Conservation (phyloP, 2,329 filamentous ascomycete species). For the Beauveria australis region DNA sequence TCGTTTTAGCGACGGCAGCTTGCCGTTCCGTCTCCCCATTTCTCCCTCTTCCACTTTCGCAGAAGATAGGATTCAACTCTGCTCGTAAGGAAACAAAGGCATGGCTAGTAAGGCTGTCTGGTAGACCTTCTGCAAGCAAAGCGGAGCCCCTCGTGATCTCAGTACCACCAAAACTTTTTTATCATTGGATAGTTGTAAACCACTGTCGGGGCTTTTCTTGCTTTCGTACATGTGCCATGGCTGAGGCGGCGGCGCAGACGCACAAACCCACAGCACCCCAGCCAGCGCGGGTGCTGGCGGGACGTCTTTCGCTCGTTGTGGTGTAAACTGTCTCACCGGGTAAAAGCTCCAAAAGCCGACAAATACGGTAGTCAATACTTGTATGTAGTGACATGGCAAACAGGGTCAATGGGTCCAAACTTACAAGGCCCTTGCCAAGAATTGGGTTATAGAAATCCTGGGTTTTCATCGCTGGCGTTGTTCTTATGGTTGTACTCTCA, state of each 20-base stretch:
- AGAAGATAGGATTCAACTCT: background rate
- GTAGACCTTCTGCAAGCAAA: background rate
- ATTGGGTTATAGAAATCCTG: background rate
- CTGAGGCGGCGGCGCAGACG: constrained; percentile 5
- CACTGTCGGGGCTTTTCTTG: background rate
- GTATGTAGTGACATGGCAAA: background rate
- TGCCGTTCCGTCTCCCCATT: background rate
- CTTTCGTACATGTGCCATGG: background rate
- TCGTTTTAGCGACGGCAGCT: background rate
- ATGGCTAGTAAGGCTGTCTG: background rate
- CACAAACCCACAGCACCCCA: background rate
- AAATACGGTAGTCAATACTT: too few species aligned
- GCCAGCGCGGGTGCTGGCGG: background rate
- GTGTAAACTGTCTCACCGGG: background rate
- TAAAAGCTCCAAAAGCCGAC: background rate
- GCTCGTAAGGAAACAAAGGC: background rate
- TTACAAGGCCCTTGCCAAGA: background rate
- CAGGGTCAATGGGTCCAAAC: background rate
- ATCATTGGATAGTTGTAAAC: background rate
- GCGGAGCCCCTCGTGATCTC: background rate
- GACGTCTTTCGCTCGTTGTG: background rate
- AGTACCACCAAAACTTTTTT: background rate
- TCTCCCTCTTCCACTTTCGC: background rate
- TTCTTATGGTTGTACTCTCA: background rate
- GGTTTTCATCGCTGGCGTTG: background rate